Evolutionary conservation across 805 yeast genomes (phyloP), one percentile per base, ranked within the genome.

Genomic region (Ogataea neopini): DNA sequence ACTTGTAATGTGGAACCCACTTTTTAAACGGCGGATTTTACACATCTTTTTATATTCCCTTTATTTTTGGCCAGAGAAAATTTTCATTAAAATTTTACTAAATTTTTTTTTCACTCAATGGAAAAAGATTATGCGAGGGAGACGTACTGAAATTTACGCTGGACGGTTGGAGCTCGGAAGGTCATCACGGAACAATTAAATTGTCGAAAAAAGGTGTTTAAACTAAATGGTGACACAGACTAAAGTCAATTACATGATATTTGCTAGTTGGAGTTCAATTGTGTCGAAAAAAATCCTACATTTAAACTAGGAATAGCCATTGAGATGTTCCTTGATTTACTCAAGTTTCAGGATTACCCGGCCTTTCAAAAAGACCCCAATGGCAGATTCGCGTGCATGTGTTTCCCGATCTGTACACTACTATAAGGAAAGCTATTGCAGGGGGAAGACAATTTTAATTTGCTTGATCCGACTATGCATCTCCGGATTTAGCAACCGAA

Each of bases 111-210:
- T 30, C 26, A 40, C 26, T 23, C 33, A 38, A 44, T 43, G 40
- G 46, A 48, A 48, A 50, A 40, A 20, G 40, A 23, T 40, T 38
- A 45, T 39, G 41, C 37, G 30, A 40, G 28, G 35, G 17, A 28
- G n/a, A 37, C 54, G 51, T 44, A 37, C 51, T 48, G 37, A 45
- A 47, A 38, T 39, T 51, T 51, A 51, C 54, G 48, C 49, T 28
- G 42, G n/a, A 6, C 33, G 6, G 22, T 20, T 36, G 4, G 17
- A 15, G 38, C 28, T 28, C 19, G 37, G 42, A 23, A 13, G 34
- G 30, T 6, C 30, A 11, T 9, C 14, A 28, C 11, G 10, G 10
- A 11, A 13, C 30, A 9, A 6, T 13, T 4, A 10, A 13, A 4
- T 9, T 28, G 30, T n/a, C 11, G 13, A 28, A 13, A 28, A 28